Evolutionary conservation across 768 basidiomycete species (phyloP), one percentile per base, ranked within the genome.

Genomic region (Tylopilus intermedius): DNA sequence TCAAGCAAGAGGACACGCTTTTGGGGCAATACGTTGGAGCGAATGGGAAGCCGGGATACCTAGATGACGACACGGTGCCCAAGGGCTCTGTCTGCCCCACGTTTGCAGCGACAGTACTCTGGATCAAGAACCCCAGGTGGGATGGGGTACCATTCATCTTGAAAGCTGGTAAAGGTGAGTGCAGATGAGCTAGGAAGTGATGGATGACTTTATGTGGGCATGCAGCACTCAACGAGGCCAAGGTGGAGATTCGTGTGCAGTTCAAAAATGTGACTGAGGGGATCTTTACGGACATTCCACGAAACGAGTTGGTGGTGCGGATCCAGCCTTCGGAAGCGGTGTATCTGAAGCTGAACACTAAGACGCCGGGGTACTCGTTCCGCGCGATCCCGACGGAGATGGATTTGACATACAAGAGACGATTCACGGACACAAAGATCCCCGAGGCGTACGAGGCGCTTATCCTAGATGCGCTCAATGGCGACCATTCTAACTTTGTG

Each of bases 401-500:
- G 90, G 95, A 99, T 74, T 72, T 98, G 59, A 96, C 95, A 18
- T 99, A 98, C 80, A 94, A 95, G 81, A 79, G 88, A 51, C 84
- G 96, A 42, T 99, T 98, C 77, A 73, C 82, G 38, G 94, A 96
- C 55, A 71, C 83, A 45, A 86, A 87, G 71, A 97, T 99, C 57
- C 96, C 96, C 29, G 95, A 96, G 75, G 95, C 94, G 30, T 95
- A 96, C 68, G 91, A 97, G 73, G 86, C 88, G 9, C 83, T 99
- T 54, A 94, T 99, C 65, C 78, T 97, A 53, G 95, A 99, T 65
- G 91, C 92, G 13, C 79, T 99, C 71, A 90, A 86, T 68, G 95
- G 95, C n/a, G 95, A 99, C 65, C 94, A 97, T 72, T 95, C 93
- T 26, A 99, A 99, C 77, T 99, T 99, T 76, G 95, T 99, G 53